phyloP scores from a whole-genome alignment of 257 asterid species.

The Nicotiana undulata region DNA sequence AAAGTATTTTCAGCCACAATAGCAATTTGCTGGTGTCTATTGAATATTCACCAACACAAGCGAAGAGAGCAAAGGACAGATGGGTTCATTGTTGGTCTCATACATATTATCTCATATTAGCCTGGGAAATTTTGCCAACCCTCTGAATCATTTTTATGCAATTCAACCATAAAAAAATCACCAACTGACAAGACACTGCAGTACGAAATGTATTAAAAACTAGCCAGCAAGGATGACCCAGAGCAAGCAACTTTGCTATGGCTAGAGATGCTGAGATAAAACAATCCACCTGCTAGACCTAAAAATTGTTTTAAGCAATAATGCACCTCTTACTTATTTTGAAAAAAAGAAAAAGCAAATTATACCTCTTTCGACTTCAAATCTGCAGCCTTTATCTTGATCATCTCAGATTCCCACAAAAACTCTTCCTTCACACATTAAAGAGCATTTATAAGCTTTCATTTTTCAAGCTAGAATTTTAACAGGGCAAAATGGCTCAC shows the following conservation, averaged over 20 bases:
- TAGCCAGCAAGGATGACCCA: background rate
- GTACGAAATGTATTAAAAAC: background rate
- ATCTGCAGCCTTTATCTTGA: slow-evolving; percentile 89
- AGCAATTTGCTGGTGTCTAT: background rate
- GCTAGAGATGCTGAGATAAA: background rate
- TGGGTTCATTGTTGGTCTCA: background rate
- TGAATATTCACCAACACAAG: background rate
- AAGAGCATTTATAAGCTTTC: slow-evolving; percentile 13
- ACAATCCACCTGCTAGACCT: background rate
- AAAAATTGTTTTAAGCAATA: background rate
- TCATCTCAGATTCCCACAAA: slow-evolving; percentile 93
- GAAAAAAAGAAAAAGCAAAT: background rate
- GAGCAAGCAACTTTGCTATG: background rate
- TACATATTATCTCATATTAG: background rate
- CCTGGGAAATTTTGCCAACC: background rate
- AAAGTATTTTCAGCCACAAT: background rate
- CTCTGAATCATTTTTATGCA: background rate
- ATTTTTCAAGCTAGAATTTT: background rate
- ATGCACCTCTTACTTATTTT: background rate
- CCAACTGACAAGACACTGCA: background rate
- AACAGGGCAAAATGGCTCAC: background rate
- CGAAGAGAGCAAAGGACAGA: background rate
- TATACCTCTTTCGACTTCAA: slow-evolving; percentile 95
- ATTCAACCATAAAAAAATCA: background rate
- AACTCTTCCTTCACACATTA: slow-evolving; percentile 70